Base-by-base conservation (phyloP, 257 asterid genomes). In the Solanum pinnatisectum region DNA sequence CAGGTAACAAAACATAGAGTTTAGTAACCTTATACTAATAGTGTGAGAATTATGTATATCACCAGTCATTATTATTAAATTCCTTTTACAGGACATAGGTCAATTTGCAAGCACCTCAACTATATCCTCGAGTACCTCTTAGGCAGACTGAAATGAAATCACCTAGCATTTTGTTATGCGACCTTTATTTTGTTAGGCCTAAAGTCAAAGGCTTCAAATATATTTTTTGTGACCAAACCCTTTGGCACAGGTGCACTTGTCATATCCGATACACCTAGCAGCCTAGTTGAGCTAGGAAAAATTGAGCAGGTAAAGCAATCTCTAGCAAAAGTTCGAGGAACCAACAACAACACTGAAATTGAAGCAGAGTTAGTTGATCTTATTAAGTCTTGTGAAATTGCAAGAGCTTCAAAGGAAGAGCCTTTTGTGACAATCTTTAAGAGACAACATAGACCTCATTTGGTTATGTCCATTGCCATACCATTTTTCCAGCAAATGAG, bases 401-500 rank as follows among this genome's bases (percentile, higher is more conserved):
- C 98, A 56, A 94, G 93, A 88, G 86, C 63, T 78, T 78, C 88
- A 88, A 98, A 94, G 6, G 93, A 96, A 72, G 94, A 95, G 88
- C 99, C 99, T 36, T 96, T 93, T 84, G 89, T 94, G 37, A 95
- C 96, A 88, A 92, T 96, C n/a, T 96, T 96, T 90, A 93, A 59
- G 94, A 88, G 95, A 39, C 88, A 92, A 72, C 94, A 95, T 18
- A 85, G 97, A 49, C 99, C 99, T 76, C 98, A 92, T 37, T 87
- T 96, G 35, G 49, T 95, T 87, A 95, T 96, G 85, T 94, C 99
- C 10, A 87, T 94, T 5, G 91, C 94, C 59, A 49, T 95, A 86
- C 95, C 94, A 98, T 87, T 95, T 16, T 96, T 96, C 92, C 98
- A 96, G 88, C 98, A 95, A 71, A 91, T 93, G 82, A 96, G 98